phyloP scores from a whole-genome alignment of 768 basidiomycete species.

The Tremella yokohamensis region DNA sequence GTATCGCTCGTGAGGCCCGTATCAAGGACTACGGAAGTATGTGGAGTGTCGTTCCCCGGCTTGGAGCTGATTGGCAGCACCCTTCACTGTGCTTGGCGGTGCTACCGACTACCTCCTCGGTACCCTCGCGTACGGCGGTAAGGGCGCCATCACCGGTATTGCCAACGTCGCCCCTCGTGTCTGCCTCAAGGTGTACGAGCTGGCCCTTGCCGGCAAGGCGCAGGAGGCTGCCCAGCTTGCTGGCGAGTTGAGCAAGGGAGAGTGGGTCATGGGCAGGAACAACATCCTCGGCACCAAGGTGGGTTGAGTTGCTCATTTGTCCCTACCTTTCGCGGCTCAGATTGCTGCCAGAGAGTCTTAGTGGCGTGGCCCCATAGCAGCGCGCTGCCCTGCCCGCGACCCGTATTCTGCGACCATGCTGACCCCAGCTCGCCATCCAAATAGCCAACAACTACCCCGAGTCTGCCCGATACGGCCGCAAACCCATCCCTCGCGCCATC shows the following conservation, averaged over 20 bases:
- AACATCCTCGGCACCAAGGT: constrained; percentile 30
- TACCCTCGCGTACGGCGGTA: constrained; percentile 20
- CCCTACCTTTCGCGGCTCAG: too few species aligned
- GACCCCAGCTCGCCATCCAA: constrained; percentile 14
- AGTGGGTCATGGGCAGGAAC: constrained; percentile 31
- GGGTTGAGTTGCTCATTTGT: constrained; percentile 4
- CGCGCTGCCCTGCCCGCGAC: too few species aligned
- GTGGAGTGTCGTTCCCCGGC: background rate
- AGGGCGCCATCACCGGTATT: constrained; percentile 37
- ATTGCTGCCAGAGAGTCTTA: too few species aligned
- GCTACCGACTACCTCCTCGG: constrained; percentile 33
- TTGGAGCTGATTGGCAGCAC: background rate
- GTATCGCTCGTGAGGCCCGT: constrained; percentile 77
- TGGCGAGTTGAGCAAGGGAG: constrained; percentile 17
- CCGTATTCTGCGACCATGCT: too few species aligned
- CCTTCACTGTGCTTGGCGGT: constrained; percentile 32
- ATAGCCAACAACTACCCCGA: constrained; percentile 19
- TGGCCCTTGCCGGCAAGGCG: constrained; percentile 17
- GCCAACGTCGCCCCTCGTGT: constrained; percentile 32
- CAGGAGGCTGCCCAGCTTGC: constrained; percentile 23
- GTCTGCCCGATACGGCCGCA: constrained; percentile 16
- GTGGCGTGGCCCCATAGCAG: too few species aligned
- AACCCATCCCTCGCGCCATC: constrained; percentile 23
- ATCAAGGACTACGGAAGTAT: constrained; percentile 40
- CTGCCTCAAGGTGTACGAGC: constrained; percentile 25